phyloP scores from a whole-genome alignment of 163 green algal species.

The Chloromonas sp. region DNA sequence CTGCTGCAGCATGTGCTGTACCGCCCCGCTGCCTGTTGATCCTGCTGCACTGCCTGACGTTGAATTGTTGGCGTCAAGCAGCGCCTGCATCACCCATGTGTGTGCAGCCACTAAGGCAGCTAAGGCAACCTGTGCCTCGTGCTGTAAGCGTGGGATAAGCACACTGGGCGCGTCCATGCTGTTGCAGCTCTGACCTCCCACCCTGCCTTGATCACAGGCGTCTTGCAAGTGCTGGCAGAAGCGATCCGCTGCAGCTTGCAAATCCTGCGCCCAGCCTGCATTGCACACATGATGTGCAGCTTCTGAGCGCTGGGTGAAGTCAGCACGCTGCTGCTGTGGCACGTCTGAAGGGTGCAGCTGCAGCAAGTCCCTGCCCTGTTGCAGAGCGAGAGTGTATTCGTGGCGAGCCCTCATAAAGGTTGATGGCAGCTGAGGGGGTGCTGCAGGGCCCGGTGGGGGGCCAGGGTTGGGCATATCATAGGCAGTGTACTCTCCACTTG shows the following conservation, averaged over 20 bases:
- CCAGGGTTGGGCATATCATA: too few species aligned
- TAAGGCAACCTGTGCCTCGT: neutral
- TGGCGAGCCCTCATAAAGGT: neutral
- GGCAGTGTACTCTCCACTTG: too few species aligned
- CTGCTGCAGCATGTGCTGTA: neutral
- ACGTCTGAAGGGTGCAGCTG: neutral
- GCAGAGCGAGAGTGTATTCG: neutral
- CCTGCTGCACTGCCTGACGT: neutral
- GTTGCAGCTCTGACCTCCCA: neutral
- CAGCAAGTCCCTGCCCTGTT: neutral
- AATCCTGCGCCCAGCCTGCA: neutral
- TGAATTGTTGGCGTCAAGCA: neutral
- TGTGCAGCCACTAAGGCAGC: neutral
- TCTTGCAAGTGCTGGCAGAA: neutral
- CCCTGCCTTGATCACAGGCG: neutral
- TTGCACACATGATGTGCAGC: neutral
- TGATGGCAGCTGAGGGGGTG: neutral
- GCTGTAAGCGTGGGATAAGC: neutral
- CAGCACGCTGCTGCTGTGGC: neutral
- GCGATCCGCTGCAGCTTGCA: neutral
- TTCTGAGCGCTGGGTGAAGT: neutral
- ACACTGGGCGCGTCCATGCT: too few species aligned
- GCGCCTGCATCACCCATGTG: neutral
- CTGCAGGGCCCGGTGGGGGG: neutral
- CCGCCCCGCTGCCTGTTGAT: neutral